Evolutionary conservation across 1,139 yeast species (phyloP).

Genomic region (Yamadazyma jaroonii): DNA sequence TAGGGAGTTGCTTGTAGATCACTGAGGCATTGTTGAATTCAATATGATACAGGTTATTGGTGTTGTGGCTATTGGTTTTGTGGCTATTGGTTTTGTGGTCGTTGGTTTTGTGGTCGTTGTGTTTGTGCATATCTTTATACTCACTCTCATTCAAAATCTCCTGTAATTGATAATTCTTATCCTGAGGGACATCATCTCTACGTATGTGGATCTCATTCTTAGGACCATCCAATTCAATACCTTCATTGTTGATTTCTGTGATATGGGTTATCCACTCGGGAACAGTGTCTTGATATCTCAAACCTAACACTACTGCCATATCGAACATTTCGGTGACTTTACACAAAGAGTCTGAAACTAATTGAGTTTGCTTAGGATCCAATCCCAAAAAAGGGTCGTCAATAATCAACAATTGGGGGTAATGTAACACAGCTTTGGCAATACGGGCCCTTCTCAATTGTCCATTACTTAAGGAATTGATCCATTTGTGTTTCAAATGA

Average conservation of each 20-base stretch:
- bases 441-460: slow-evolving; percentile 88
- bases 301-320: slow-evolving; percentile 58
- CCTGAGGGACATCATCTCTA: slow-evolving; percentile 1
- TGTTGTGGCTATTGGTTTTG: neutral
- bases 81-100: neutral
- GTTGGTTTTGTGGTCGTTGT: neutral
- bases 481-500: slow-evolving; percentile 67
- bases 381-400: slow-evolving; percentile 94
- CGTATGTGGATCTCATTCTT: slow-evolving; percentile 20
- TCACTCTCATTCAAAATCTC: slow-evolving; percentile 4
- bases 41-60: slow-evolving; percentile 33
- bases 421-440: slow-evolving; percentile 65
- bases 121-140: too few species aligned
- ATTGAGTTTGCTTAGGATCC: slow-evolving; percentile 68
- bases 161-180: slow-evolving; percentile 1
- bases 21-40: slow-evolving; percentile 66
- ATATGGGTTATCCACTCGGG: slow-evolving; percentile 81
- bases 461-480: slow-evolving; percentile 87
- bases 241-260: slow-evolving; percentile 56
- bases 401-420: slow-evolving; percentile 65
- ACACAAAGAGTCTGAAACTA: slow-evolving; percentile 49
- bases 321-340: slow-evolving; percentile 24
- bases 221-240: slow-evolving; percentile 51
- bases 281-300: slow-evolving; percentile 68
- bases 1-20: slow-evolving; percentile 58